Percentiles rank a stretch among this genome's conserved stretches.
Conservation (phyloP, 176 grass and related monocot species). For the Poa pratensis region DNA sequence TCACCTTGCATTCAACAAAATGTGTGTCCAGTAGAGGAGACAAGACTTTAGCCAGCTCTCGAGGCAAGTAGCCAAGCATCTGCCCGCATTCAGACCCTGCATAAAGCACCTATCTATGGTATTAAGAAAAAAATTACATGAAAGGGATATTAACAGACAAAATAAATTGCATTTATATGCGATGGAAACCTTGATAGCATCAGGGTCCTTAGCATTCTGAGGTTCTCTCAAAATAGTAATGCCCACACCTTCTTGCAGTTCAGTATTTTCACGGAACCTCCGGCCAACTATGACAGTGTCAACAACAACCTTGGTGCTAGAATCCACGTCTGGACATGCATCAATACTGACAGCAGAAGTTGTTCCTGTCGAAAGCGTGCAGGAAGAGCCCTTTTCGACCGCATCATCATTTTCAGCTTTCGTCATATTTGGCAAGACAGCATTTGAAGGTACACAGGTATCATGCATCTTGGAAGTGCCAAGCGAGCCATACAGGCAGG, state of each 20-base stretch:
- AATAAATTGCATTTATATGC: not conserved
- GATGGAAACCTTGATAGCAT: conserved; percentile 86
- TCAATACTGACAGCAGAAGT: conserved; percentile 28
- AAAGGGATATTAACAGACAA: conserved; percentile 26
- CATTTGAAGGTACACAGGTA: conserved; percentile 11
- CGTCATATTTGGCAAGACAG: not conserved
- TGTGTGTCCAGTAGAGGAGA: conserved; percentile 76
- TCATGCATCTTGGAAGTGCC: conserved; percentile 28
- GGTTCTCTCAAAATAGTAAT: conserved; percentile 68
- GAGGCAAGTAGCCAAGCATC: conserved; percentile 87
- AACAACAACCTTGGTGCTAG: conserved; percentile 41
- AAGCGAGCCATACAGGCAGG: conserved; percentile 31
- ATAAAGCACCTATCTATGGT: conserved; percentile 69
- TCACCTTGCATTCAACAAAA: conserved; percentile 74
- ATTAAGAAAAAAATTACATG: conserved; percentile 26
- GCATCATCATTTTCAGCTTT: not conserved
- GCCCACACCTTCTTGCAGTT: conserved; percentile 56
- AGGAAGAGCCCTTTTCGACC: conserved; percentile 1
- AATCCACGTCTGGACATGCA: conserved; percentile 27
- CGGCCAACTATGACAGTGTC: conserved; percentile 80
- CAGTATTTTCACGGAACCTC: conserved; percentile 69
- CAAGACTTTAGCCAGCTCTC: conserved; percentile 77
- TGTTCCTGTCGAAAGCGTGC: conserved; percentile 18
- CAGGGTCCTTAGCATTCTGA: conserved; percentile 69
- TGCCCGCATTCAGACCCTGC: conserved; percentile 44